phyloP scores from a whole-genome alignment of 163 green algal species.

The Scenedesmus sp. region DNA sequence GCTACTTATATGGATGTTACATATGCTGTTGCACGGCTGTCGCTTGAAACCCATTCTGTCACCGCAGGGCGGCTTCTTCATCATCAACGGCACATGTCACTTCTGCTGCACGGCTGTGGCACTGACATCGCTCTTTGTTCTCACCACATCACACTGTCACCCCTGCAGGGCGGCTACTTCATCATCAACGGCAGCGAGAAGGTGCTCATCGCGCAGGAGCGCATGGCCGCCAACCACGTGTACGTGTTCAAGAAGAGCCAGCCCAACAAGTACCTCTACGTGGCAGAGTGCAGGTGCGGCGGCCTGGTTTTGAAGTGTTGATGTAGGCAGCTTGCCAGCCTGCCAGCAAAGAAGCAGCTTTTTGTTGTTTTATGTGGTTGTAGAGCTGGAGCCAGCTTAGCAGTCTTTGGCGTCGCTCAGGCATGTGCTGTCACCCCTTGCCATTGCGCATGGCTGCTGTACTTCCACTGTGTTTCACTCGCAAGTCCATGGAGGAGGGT shows the following conservation, averaged over 20 bases:
- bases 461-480: background rate
- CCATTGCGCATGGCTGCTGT: background rate
- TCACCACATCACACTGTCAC: background rate
- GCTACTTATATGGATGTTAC: too few species aligned
- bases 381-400: too few species aligned
- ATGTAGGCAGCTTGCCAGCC: too few species aligned
- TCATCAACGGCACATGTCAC: background rate
- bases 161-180: slow-evolving; percentile 96
- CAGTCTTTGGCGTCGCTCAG: too few species aligned
- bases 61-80: background rate
- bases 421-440: background rate
- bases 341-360: too few species aligned
- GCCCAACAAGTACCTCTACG: slow-evolving; percentile 95
- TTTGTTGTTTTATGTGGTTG: too few species aligned
- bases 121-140: too few species aligned
- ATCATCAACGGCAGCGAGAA: slow-evolving; percentile 99
- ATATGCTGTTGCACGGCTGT: too few species aligned
- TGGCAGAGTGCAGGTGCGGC: slow-evolving; percentile 87
- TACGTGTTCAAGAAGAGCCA: slow-evolving; percentile 98
- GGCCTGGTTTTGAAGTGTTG: background rate
- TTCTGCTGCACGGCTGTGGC: too few species aligned
- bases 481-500: background rate
- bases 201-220: slow-evolving; percentile 99
- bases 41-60: too few species aligned
- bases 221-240: slow-evolving; percentile 98